These are phyloP conservation scores for Alternaria longipes DNA, from an alignment of 2,329 filamentous ascomycete species.

Conservation along the genomic window DNA sequence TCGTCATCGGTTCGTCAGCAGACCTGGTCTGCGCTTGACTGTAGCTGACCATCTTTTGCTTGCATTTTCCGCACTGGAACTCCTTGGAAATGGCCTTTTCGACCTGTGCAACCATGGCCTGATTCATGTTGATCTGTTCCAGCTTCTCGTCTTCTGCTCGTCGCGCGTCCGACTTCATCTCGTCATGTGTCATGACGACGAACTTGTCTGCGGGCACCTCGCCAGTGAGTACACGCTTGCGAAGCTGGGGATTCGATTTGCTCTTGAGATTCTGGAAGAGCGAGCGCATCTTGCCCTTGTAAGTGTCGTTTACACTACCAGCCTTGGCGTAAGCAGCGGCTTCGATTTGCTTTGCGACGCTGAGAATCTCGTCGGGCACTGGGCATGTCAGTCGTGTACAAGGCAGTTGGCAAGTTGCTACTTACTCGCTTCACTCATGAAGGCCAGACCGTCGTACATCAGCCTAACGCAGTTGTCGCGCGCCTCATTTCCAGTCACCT, in stretches of 20 bases:
- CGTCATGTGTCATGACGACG: conserved; percentile 86
- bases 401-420: conserved; percentile 21
- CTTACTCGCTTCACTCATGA: conserved; percentile 67
- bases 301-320: conserved; percentile 75
- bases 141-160: conserved; percentile 78
- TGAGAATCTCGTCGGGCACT: conserved; percentile 72
- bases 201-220: conserved; percentile 77
- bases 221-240: conserved; percentile 76
- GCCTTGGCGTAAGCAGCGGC: conserved; percentile 74
- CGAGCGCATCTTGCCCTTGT: conserved; percentile 88
- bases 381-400: conserved; percentile 21
- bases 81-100: conserved; percentile 90
- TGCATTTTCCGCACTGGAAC: conserved; percentile 90
- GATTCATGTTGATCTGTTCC: conserved; percentile 93
- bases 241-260: conserved; percentile 82
- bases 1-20: conserved; percentile 86
- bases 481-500: conserved; percentile 75
- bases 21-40: conserved; percentile 93
- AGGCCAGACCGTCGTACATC: conserved; percentile 90
- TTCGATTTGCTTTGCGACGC: conserved; percentile 76
- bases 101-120: conserved; percentile 91
- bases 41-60: conserved; percentile 93
- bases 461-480: conserved; percentile 89
- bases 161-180: conserved; percentile 88
- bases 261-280: conserved; percentile 96